These are phyloP conservation scores for Botrytis fragariae DNA, from an alignment of 2,329 filamentous ascomycete genomes.

Conservation along the genomic window DNA sequence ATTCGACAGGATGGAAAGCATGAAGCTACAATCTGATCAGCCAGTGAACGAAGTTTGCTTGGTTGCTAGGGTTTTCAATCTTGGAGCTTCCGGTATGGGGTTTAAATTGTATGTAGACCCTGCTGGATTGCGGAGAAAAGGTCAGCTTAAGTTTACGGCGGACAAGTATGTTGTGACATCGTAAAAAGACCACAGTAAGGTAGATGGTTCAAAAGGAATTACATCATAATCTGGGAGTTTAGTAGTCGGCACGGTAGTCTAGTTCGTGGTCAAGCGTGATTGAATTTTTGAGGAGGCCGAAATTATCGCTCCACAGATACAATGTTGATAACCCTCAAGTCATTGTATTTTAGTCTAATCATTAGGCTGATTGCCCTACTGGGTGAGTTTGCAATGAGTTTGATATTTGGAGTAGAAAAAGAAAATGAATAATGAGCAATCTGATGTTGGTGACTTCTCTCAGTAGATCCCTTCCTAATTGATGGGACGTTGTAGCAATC, in stretches of 20 bases:
- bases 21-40: not conserved
- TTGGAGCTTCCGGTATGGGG: not conserved
- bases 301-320: not conserved
- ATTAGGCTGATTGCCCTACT: not conserved
- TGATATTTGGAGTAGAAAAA: not conserved
- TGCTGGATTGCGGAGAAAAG: not conserved
- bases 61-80: not conserved
- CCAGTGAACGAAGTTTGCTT: not conserved
- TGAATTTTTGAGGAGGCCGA: not conserved
- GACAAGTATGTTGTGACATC: not conserved
- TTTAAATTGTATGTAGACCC: not conserved
- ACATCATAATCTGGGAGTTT: not conserved
- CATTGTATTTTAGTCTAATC: not conserved
- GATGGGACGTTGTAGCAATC: not conserved
- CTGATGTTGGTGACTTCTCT: not conserved
- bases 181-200: not conserved
- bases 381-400: not conserved
- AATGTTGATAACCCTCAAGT: not conserved
- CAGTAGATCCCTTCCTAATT: not conserved
- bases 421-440: not conserved
- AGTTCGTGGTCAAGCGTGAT: not conserved
- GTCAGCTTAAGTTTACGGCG: not conserved
- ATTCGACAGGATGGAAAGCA: not conserved
- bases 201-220: not conserved
- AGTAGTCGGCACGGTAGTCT: not conserved